phyloP scores from a whole-genome alignment of 306 rosid species.

The Spatholobus suberectus region DNA sequence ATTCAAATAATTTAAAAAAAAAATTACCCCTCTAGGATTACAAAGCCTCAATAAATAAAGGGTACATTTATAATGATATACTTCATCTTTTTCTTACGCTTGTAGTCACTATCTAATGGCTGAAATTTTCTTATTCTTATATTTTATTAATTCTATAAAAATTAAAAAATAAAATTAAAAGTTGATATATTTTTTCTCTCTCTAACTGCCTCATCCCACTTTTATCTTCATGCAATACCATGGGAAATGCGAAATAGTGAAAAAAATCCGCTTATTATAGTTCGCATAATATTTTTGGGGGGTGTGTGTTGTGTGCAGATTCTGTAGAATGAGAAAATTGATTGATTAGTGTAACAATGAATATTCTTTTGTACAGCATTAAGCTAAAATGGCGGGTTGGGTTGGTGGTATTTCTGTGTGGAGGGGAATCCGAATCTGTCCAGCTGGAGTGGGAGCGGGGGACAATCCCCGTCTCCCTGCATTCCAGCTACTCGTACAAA shows the following conservation, averaged over 20 bases:
- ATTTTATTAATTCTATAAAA: too few relatives aligned
- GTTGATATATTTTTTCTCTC: too few relatives aligned
- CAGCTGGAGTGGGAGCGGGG: conserved; percentile 29
- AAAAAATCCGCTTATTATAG: background rate
- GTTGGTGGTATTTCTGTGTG: background rate
- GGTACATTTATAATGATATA: background rate
- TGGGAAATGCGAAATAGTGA: background rate
- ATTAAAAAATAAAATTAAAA: too few relatives aligned
- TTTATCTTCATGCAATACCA: conserved; percentile 19
- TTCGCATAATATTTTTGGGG: too few relatives aligned
- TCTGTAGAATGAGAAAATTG: background rate
- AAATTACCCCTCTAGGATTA: too few relatives aligned
- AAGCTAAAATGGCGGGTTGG: background rate
- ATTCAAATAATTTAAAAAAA: too few relatives aligned
- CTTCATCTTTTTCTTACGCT: too few relatives aligned
- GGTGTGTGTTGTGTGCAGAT: background rate
- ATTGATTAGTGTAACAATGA: background rate
- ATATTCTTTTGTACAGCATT: background rate
- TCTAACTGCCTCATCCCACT: too few relatives aligned
- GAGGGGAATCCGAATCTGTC: background rate
- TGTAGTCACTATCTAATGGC: too few relatives aligned
- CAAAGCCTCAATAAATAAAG: background rate
- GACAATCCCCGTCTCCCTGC: background rate
- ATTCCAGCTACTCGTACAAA: background rate
- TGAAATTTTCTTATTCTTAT: too few relatives aligned